These are phyloP conservation scores for Aspergillus brunneoviolaceus DNA, from an alignment of 2,329 filamentous ascomycete genomes.

Conservation along the genomic window DNA sequence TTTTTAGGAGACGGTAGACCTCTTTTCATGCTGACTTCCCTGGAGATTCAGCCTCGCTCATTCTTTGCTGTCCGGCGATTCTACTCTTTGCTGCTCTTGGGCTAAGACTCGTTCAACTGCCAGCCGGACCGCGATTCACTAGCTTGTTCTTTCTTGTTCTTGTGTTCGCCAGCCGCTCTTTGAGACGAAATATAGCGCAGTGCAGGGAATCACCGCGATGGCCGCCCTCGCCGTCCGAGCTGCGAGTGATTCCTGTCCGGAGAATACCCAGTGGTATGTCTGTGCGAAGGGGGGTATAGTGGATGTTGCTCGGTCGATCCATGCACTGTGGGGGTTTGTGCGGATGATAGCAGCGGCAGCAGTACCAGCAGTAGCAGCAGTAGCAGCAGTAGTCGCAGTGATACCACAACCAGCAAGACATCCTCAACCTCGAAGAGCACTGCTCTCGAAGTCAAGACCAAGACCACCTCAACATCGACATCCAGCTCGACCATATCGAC, in stretches of 20 bases:
- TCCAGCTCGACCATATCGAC: conserved; percentile 15
- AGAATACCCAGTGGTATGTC: conserved; percentile 26
- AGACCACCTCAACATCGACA: conserved; percentile 2
- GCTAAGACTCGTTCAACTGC: neutral
- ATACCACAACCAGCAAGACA: neutral
- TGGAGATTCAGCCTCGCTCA: neutral
- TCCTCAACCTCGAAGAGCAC: neutral
- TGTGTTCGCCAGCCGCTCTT: no score
- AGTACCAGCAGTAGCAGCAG: conserved; percentile 1
- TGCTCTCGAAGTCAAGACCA: neutral
- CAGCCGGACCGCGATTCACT: neutral
- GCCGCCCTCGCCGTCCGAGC: conserved; percentile 12
- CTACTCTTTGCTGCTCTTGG: no score
- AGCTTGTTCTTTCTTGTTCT: neutral
- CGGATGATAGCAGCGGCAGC: conserved; percentile 18
- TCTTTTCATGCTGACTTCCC: neutral
- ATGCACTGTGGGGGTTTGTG: conserved; percentile 31
- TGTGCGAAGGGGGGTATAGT: conserved; percentile 25
- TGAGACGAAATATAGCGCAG: no score
- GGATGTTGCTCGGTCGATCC: conserved; percentile 38
- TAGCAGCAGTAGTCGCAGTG: neutral
- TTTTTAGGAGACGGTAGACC: neutral
- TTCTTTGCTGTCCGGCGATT: neutral
- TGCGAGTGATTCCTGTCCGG: conserved; percentile 17
- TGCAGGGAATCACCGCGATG: conserved; percentile 1